Evolutionary conservation across 352 stramenopile genomes (phyloP), one percentile per base, ranked within the genome.

Genomic region (Phytophthora fragariae): DNA sequence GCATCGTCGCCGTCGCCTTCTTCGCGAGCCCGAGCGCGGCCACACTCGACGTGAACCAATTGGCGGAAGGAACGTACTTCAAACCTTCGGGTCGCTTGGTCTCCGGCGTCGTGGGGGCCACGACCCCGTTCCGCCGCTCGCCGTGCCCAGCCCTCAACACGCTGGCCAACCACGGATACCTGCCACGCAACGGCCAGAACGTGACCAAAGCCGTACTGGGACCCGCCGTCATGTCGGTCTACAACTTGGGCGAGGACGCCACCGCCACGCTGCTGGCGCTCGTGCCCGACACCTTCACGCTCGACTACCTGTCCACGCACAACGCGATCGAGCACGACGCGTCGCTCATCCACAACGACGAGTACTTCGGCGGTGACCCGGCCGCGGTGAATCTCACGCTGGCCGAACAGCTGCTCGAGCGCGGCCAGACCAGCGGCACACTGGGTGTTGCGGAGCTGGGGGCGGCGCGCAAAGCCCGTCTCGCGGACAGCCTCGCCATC

Each of bases 111-210:
- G 62, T 75, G 24, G 55, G 39, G 39, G 61, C 54, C 56, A 65
- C 70, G 35, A 70, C 41, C 3, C 58, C 65, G 2, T 88, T 77
- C 68, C 72, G 67, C 19, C 77, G 80, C 21, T 81, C 67, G 15
- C 83, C 83, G n/a, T 91, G 83, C 56, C 83, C 83, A 0, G 75
- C 58, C 29, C 68, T 91, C 61, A 91, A 91, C 62, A 68, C 81
- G 19, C 66, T 91, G 14, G 79, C 81, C 35, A 91, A 91, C 75
- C 81, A 91, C 72, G 81, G 78, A 29, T 80, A 86, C 64, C 41
- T 91, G 3, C 79, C 81, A 7, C 82, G 82, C n/a, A 76, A 81
- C 47, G 80, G 81, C 57, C 80, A 83, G 61, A 79, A 82, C 62
- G 65, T 89, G 54, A 80, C 70, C 50, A 74, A 75, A 15, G 58